These are phyloP conservation scores for Syncephalastrum sp. DNA, from an alignment of 371 early-diverging fungal genomes.

Conservation along the genomic window DNA sequence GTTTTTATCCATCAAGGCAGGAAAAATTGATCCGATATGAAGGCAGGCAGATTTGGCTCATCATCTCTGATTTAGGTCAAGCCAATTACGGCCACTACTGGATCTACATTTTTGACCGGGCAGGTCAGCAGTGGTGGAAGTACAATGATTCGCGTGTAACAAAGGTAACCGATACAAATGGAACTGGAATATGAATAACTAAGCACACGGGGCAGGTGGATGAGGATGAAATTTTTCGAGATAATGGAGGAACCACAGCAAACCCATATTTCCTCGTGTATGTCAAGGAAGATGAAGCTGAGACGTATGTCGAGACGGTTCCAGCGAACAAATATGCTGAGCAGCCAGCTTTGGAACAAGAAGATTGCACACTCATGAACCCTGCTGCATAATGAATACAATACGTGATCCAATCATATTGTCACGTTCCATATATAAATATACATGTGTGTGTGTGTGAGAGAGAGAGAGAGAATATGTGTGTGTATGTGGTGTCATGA, in stretches of 20 bases:
- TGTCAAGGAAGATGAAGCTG: slow-evolving; percentile 33
- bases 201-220: slow-evolving; percentile 25
- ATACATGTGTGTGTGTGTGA: no score
- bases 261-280: slow-evolving; percentile 73
- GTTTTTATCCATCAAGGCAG: slow-evolving; percentile 70
- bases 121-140: slow-evolving; percentile 71
- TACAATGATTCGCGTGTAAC: slow-evolving; percentile 79
- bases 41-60: not conserved
- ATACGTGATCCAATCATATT: no score
- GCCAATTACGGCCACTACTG: slow-evolving; percentile 90
- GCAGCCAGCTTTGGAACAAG: no score
- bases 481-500: no score
- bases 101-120: slow-evolving; percentile 76
- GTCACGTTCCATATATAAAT: no score
- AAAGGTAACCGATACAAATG: slow-evolving; percentile 38
- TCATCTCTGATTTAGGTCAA: slow-evolving; percentile 26
- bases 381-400: no score
- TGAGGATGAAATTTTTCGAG: slow-evolving; percentile 55
- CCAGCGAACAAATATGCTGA: no score
- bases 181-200: not conserved
- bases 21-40: not conserved
- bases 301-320: slow-evolving; percentile 31
- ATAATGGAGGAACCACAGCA: slow-evolving; percentile 55
- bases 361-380: no score
- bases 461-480: no score